Evolutionary conservation across 306 rosid species (phyloP).

Genomic region (Prunus mume): DNA sequence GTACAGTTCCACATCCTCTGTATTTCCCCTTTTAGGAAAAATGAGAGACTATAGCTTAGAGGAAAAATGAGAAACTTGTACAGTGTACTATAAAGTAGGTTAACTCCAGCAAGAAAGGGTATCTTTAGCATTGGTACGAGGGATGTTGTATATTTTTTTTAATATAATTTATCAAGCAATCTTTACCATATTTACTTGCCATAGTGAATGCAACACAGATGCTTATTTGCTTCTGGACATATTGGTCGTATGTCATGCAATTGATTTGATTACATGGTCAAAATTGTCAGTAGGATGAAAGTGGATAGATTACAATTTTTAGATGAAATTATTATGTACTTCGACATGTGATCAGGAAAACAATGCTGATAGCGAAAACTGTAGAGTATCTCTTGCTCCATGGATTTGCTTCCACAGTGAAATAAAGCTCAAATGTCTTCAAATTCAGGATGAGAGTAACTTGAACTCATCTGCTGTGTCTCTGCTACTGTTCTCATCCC

Average conservation of each 20-base stretch:
- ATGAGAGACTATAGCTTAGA: conserved; percentile 17
- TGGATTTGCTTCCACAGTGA: neutral
- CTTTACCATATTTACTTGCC: neutral
- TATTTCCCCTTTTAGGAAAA: neutral
- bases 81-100: conserved; percentile 19
- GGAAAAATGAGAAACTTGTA: neutral
- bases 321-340: neutral
- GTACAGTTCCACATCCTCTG: neutral
- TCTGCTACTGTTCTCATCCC: conserved; percentile 21
- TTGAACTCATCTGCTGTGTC: neutral
- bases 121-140: conserved; percentile 24
- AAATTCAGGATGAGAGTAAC: conserved; percentile 3
- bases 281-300: neutral
- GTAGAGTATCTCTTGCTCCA: neutral
- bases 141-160: conserved; percentile 37
- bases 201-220: neutral
- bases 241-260: neutral
- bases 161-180: neutral
- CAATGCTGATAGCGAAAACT: neutral
- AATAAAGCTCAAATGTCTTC: neutral
- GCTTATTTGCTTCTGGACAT: neutral
- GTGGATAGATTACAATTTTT: neutral
- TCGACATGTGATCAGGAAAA: neutral
- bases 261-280: neutral
- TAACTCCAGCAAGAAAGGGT: conserved; percentile 14